These are phyloP conservation scores for Kalanchoe fedtschenkoi DNA, from an alignment of 164 flowering plant species.

Conservation along the genomic window DNA sequence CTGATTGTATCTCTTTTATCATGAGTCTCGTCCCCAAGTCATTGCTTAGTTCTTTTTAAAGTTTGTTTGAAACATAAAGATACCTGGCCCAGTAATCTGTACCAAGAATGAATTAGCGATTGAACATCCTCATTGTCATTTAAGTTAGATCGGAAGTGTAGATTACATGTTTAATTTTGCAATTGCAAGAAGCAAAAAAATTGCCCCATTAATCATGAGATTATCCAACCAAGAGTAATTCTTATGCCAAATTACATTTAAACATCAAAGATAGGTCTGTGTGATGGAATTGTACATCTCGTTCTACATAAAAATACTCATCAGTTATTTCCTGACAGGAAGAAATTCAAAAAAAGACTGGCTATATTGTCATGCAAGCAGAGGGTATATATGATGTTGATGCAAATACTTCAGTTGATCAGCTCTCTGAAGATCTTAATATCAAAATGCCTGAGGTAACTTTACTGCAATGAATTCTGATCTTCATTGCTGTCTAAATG, in stretches of 20 bases:
- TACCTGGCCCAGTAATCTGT: no score
- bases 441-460: conserved; percentile 87
- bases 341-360: conserved; percentile 95
- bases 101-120: neutral
- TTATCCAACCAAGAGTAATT: neutral
- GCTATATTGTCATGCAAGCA: conserved; percentile 89
- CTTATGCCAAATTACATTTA: neutral
- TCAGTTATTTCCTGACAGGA: conserved; percentile 58
- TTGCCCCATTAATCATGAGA: neutral
- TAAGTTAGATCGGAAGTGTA: neutral
- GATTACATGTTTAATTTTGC: neutral
- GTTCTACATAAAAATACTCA: neutral
- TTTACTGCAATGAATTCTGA: neutral
- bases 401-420: conserved; percentile 97
- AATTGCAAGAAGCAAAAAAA: neutral
- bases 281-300: neutral
- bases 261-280: neutral
- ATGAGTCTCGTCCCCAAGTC: no score
- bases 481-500: neutral
- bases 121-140: neutral
- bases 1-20: no score
- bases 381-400: conserved; percentile 95
- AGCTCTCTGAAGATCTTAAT: conserved; percentile 88
- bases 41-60: no score
- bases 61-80: no score